These are phyloP conservation scores for Acacia crassicarpa DNA, from an alignment of 306 rosid species.

Conservation along the genomic window DNA sequence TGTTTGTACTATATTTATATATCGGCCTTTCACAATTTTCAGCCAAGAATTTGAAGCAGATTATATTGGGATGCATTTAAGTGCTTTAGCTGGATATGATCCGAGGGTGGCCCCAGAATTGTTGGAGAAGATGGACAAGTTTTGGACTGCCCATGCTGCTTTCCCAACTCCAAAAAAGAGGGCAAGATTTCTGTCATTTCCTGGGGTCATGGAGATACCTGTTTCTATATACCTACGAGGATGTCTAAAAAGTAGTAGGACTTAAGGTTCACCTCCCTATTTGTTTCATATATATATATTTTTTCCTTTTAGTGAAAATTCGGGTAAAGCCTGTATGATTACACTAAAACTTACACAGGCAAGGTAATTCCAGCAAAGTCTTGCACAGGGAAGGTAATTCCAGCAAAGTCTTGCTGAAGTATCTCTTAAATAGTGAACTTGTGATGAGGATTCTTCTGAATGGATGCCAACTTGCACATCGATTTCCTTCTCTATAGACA, in stretches of 20 bases:
- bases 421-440: too few relatives aligned
- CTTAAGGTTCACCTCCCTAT: background rate
- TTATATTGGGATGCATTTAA: slow-evolving; percentile 62
- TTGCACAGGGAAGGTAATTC: too few relatives aligned
- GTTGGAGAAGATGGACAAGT: slow-evolving; percentile 45
- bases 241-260: slow-evolving; percentile 31
- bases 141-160: slow-evolving; percentile 38
- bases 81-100: slow-evolving; percentile 77
- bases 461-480: too few relatives aligned
- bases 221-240: slow-evolving; percentile 37
- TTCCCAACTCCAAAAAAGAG: slow-evolving; percentile 60
- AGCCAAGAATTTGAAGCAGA: slow-evolving; percentile 86
- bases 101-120: slow-evolving; percentile 60
- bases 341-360: too few relatives aligned
- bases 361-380: too few relatives aligned
- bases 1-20: background rate
- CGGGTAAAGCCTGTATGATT: too few relatives aligned
- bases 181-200: slow-evolving; percentile 53
- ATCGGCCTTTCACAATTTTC: slow-evolving; percentile 4
- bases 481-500: too few relatives aligned
- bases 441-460: too few relatives aligned
- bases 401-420: too few relatives aligned
- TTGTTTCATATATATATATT: too few relatives aligned
- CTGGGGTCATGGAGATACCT: slow-evolving; percentile 68
- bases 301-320: too few relatives aligned